These are phyloP conservation scores for Sanguinoderma infundibulare DNA, from an alignment of 1,284 basidiomycete species.

Conservation along the genomic window DNA sequence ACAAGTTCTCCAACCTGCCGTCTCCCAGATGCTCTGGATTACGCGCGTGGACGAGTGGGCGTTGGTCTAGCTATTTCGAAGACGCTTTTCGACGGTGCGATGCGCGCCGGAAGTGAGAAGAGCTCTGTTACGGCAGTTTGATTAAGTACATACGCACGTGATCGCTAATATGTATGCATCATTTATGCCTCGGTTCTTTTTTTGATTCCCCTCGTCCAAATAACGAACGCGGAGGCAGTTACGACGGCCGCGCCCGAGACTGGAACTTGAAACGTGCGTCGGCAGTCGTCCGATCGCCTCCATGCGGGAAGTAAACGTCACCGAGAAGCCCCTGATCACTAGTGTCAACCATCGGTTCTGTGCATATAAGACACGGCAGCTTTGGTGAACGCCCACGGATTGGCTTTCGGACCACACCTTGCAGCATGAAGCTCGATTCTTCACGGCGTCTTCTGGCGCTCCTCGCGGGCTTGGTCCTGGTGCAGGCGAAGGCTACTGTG, in stretches of 20 bases:
- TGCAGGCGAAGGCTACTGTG: slow-evolving; percentile 34
- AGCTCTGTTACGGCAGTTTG: no score
- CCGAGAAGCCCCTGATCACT: neutral
- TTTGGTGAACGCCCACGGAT: neutral
- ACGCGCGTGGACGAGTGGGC: slow-evolving; percentile 60
- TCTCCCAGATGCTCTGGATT: slow-evolving; percentile 50
- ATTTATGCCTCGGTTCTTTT: no score
- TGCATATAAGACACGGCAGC: neutral
- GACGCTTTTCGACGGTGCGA: neutral
- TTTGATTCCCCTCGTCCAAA: no score
- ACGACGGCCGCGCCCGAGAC: neutral
- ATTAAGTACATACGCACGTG: no score
- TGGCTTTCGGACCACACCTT: neutral
- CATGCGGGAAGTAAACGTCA: neutral
- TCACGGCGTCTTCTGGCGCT: neutral
- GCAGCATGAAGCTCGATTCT: slow-evolving; percentile 7
- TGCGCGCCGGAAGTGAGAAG: no score
- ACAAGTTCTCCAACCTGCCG: slow-evolving; percentile 52
- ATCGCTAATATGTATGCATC: no score
- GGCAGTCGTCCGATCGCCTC: neutral
- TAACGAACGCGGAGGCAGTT: no score
- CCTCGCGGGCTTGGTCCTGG: slow-evolving; percentile 6
- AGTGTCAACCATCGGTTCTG: neutral
- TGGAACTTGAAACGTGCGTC: neutral
- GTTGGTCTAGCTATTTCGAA: neutral